Conservation (phyloP, 2,329 filamentous ascomycete species). For the Fusarium heterosporum region DNA sequence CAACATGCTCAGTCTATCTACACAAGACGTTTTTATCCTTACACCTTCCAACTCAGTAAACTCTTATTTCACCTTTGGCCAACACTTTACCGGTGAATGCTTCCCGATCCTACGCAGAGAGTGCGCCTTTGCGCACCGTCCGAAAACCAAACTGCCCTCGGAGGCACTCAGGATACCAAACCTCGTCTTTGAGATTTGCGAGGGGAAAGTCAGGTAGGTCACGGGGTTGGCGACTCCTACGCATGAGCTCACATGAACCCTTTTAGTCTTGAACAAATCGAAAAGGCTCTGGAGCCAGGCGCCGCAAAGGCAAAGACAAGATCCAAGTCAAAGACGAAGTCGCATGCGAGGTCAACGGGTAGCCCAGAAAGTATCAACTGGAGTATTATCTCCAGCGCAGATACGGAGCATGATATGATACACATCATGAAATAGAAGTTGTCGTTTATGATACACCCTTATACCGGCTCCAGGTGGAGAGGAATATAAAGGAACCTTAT, state of each 20-base stretch:
- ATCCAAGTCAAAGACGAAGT: constrained; percentile 24
- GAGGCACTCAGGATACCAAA: constrained; percentile 41
- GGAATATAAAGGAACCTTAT: constrained; percentile 46
- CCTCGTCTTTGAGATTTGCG: constrained; percentile 43
- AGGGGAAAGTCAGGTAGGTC: constrained; percentile 43
- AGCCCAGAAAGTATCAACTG: constrained; percentile 32
- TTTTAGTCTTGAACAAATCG: constrained; percentile 40
- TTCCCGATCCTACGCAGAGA: constrained; percentile 44
- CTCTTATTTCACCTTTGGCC: constrained; percentile 46
- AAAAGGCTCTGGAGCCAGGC: constrained; percentile 41
- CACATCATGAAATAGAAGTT: constrained; percentile 45
- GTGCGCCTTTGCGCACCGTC: constrained; percentile 40
- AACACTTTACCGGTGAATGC: constrained; percentile 45
- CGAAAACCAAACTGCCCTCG: constrained; percentile 37
- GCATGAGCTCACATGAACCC: constrained; percentile 22
- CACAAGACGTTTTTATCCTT: constrained; percentile 32
- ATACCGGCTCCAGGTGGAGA: constrained; percentile 41
- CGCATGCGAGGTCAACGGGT: constrained; percentile 21
- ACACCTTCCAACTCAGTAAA: constrained; percentile 35
- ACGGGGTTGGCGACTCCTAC: neutral
- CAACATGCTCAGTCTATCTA: constrained; percentile 1
- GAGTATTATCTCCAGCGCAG: constrained; percentile 20
- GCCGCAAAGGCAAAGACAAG: constrained; percentile 31
- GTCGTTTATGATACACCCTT: constrained; percentile 16
- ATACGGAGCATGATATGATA: constrained; percentile 45